A percentile compares a stretch with the other conserved stretches of the same genome.
phyloP scores from a whole-genome alignment of 164 flowering plant genomes.

The Cinnamomum chago region DNA sequence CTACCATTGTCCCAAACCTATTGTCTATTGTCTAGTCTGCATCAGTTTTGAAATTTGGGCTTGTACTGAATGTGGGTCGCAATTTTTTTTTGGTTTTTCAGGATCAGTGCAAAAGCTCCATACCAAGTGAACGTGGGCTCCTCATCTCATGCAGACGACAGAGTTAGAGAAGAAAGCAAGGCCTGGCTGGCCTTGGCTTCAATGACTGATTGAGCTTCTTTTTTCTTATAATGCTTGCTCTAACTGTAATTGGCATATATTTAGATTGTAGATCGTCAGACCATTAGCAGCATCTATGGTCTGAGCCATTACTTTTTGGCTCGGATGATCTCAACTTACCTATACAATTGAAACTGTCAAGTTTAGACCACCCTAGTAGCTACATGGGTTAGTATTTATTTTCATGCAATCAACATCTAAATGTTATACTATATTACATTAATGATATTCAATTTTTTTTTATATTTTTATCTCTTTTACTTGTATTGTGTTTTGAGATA shows the following conservation, averaged over 20 bases:
- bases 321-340: neutral
- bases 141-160: conserved; percentile 14
- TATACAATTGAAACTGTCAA: neutral
- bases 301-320: neutral
- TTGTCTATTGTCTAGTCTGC: no score
- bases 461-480: no score
- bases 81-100: conserved; percentile 18
- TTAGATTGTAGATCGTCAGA: neutral
- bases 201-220: conserved; percentile 10
- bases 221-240: neutral
- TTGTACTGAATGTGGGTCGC: neutral
- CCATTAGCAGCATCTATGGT: neutral
- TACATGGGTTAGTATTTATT: no score
- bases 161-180: conserved; percentile 30
- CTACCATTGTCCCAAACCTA: no score
- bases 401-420: no score
- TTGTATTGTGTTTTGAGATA: no score
- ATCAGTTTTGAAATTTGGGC: neutral
- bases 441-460: no score
- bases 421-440: no score
- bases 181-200: conserved; percentile 61
- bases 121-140: conserved; percentile 27
- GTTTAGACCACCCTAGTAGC: neutral
- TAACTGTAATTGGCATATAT: neutral
- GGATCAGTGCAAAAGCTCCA: conserved; percentile 53